Percentiles rank a stretch among this genome's conserved stretches.
Conservation (phyloP, 2,329 filamentous ascomycete genomes). For the Thelonectria discophora region DNA sequence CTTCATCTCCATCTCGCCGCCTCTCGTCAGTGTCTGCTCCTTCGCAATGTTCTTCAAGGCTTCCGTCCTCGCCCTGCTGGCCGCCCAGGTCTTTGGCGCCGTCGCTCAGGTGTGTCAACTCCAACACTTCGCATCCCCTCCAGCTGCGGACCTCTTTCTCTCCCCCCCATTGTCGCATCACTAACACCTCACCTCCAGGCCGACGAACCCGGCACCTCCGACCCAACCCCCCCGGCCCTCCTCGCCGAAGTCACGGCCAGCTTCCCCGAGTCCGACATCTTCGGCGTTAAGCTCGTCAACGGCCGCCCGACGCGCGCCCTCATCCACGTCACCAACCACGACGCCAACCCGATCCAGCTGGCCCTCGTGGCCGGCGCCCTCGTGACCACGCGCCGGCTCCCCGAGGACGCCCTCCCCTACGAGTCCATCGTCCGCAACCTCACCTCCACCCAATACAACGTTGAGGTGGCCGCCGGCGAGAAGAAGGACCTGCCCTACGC, state of each 20-base stretch:
- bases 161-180: conserved; percentile 16
- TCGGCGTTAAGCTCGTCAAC: conserved; percentile 96
- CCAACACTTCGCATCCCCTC: neutral
- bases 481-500: conserved; percentile 81
- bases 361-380: conserved; percentile 81
- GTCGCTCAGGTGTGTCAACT: conserved; percentile 65
- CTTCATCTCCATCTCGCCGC: conserved; percentile 15
- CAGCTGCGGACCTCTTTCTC: too few species aligned
- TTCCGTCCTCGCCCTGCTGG: conserved; percentile 75
- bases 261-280: conserved; percentile 79
- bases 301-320: conserved; percentile 84
- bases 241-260: conserved; percentile 72
- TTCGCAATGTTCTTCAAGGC: conserved; percentile 76
- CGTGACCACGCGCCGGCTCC: conserved; percentile 63
- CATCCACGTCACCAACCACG: conserved; percentile 85
- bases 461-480: conserved; percentile 78
- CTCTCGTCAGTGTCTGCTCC: conserved; percentile 19
- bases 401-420: conserved; percentile 53
- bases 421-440: conserved; percentile 82
- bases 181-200: conserved; percentile 15
- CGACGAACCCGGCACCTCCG: conserved; percentile 35
- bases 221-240: conserved; percentile 47
- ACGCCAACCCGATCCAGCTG: conserved; percentile 77
- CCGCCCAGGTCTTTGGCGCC: conserved; percentile 72
- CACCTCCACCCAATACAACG: conserved; percentile 77